Evolutionary conservation across 805 yeast species (phyloP).

Genomic region (Cyberlindnera samutprakarnensis): DNA sequence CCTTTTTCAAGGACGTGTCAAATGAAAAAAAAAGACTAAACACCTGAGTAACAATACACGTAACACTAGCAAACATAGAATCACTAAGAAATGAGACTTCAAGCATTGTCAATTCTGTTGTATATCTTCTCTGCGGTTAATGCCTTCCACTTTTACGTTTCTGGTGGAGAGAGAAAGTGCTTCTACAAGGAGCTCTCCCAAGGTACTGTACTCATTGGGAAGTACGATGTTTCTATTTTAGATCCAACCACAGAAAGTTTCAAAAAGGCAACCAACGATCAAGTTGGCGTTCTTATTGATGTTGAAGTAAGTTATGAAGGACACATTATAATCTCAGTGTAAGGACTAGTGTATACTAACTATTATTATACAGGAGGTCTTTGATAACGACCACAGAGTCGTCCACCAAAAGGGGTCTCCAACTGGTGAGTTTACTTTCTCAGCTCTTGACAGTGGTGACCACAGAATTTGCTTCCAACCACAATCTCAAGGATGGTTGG

Average conservation of each 20-base stretch:
- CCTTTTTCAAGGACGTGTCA: no score
- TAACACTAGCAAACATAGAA: no score
- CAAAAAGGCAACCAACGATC: conserved; percentile 26
- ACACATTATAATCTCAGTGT: no score
- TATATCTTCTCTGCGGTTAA: conserved; percentile 20
- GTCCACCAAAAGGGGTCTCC: conserved; percentile 62
- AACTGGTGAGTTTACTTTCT: conserved; percentile 63
- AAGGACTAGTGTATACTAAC: conserved; percentile 4
- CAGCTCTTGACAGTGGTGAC: conserved; percentile 70
- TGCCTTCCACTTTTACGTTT: conserved; percentile 44
- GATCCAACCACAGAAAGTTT: conserved; percentile 31
- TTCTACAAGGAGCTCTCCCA: conserved; percentile 47
- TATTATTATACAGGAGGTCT: conserved; percentile 40
- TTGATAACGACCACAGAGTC: conserved; percentile 71
- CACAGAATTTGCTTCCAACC: conserved; percentile 64
- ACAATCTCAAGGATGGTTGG: conserved; percentile 53
- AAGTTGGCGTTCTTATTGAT: conserved; percentile 32
- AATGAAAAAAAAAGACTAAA: no score
- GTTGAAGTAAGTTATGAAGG: conserved; percentile 30
- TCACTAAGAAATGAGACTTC: conserved; percentile 13
- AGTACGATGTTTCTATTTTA: conserved; percentile 39
- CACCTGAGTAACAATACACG: no score
- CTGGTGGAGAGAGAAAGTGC: conserved; percentile 45
- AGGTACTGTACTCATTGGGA: conserved; percentile 42
- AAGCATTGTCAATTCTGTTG: conserved; percentile 11